A percentile compares a stretch with the other conserved stretches of the same genome.
phyloP scores from a whole-genome alignment of 2,329 filamentous ascomycete species.

The Penicillium crustosum region DNA sequence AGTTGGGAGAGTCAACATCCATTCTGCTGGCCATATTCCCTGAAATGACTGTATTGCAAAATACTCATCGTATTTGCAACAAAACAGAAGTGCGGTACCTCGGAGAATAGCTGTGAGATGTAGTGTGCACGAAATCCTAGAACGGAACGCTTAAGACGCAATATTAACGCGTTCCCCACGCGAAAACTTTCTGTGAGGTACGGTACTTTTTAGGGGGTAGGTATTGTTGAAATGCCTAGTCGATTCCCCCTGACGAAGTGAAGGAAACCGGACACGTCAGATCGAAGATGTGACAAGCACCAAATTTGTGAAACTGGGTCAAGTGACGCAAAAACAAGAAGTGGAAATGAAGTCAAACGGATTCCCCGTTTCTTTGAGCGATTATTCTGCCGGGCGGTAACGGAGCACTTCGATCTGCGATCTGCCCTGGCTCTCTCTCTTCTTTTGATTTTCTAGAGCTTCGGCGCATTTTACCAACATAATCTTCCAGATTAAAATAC shows the following conservation, averaged over 20 bases:
- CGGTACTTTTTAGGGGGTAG: background rate
- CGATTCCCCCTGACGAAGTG: background rate
- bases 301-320: background rate
- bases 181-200: background rate
- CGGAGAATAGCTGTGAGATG: background rate
- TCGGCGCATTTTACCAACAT: conserved; percentile 4
- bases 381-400: conserved; percentile 34
- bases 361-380: background rate
- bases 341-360: background rate
- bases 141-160: no score
- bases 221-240: background rate
- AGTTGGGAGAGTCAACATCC: conserved; percentile 6
- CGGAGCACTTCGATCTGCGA: conserved; percentile 7
- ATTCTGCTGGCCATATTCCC: conserved; percentile 13
- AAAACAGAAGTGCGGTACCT: background rate
- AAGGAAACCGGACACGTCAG: background rate
- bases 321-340: background rate
- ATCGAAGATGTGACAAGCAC: background rate
- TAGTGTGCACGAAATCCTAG: background rate
- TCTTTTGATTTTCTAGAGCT: conserved; percentile 12
- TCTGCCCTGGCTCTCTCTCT: conserved; percentile 10
- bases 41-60: background rate
- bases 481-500: background rate
- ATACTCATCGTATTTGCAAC: conserved; percentile 8
- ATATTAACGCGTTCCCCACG: background rate